Percentiles rank a stretch among this genome's conserved stretches.
phyloP scores from a whole-genome alignment of 805 yeast species.

The Lachancea dasiensis region DNA sequence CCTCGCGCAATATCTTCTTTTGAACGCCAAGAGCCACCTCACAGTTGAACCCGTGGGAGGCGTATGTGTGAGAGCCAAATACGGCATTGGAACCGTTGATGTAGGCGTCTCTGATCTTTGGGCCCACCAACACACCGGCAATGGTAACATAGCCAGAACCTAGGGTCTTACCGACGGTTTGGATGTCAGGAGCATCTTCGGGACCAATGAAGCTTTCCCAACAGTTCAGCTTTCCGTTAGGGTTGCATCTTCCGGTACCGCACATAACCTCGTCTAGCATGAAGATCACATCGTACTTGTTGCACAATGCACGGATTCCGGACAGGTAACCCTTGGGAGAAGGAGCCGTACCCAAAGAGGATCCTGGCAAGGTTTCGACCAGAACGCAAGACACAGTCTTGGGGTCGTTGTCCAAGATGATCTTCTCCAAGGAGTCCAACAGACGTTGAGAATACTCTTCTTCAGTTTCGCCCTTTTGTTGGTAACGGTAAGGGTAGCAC shows the following conservation, averaged over 20 bases:
- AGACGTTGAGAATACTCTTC: constrained; percentile 37
- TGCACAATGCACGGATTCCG: constrained; percentile 42
- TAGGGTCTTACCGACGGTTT: constrained; percentile 44
- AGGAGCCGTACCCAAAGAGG: constrained; percentile 41
- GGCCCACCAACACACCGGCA: constrained; percentile 43
- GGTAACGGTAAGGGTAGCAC: constrained; percentile 33
- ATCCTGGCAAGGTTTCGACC: constrained; percentile 44
- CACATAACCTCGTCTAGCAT: constrained; percentile 54
- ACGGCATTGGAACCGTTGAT: constrained; percentile 38
- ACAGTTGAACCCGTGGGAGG: constrained; percentile 43
- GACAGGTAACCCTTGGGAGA: constrained; percentile 44
- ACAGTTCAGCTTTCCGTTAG: constrained; percentile 40
- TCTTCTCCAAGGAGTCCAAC: constrained; percentile 38
- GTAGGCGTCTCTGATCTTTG: constrained; percentile 36
- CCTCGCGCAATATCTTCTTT: constrained; percentile 33
- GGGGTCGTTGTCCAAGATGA: constrained; percentile 39
- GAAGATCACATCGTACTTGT: constrained; percentile 46
- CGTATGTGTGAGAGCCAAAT: constrained; percentile 47
- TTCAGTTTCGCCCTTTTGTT: constrained; percentile 34
- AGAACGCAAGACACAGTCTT: constrained; percentile 39
- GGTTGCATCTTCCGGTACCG: constrained; percentile 45
- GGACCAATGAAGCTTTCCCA: constrained; percentile 40
- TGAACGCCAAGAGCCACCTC: constrained; percentile 43
- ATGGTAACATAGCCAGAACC: constrained; percentile 46
- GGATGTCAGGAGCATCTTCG: constrained; percentile 41